Base-by-base conservation (phyloP, 495 filamentous ascomycete genomes). In the Penicillium canariense region DNA sequence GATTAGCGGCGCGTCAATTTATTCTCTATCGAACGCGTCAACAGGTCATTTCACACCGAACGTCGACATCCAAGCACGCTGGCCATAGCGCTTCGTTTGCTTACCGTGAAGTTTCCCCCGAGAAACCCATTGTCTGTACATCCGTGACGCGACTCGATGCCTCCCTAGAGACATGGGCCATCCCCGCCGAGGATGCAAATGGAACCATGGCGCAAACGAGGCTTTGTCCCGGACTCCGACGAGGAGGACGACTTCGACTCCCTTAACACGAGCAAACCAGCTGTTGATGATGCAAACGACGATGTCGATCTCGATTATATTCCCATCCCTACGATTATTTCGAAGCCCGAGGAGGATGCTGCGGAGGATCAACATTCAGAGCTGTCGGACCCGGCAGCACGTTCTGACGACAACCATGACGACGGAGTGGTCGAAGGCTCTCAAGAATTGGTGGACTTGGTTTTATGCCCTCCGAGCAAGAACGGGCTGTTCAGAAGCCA, bases 151-250 rank as follows among this genome's bases (percentile, higher is more conserved):
- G 52, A 43, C 49, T 63, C 52, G 38, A 73, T 73, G 72, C 62
- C 48, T 25, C 42, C 20, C 36, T 75, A 69, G 56, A 68, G 74
- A 68, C 47, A 77, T 76, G 74, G 73, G 69, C 62, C 50, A 69
- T 63, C 60, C 59, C 56, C 67, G 62, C 67, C 68, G 38, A 66
- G 59, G 50, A 67, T 63, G 68, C 73, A 75, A 70, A 85, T 84
- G 81, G 75, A 81, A 77, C 77, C 76, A 76, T 86, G 83, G 83
- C 76, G 76, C 66, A 73, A 78, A 68, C 75, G 76, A 68, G 82
- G 83, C 48, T 86, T 77, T 73, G 83, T 86, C 58, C 78, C 80
- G 53, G 81, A 84, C 61, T 85, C 83, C 26, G 83, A 86, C 56
- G 78, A 78, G 30, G 80, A 83, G 45, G 83, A 85, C 34, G 79